phyloP scores from a whole-genome alignment of 176 grass and related monocot genomes.

The Triticum urartu region DNA sequence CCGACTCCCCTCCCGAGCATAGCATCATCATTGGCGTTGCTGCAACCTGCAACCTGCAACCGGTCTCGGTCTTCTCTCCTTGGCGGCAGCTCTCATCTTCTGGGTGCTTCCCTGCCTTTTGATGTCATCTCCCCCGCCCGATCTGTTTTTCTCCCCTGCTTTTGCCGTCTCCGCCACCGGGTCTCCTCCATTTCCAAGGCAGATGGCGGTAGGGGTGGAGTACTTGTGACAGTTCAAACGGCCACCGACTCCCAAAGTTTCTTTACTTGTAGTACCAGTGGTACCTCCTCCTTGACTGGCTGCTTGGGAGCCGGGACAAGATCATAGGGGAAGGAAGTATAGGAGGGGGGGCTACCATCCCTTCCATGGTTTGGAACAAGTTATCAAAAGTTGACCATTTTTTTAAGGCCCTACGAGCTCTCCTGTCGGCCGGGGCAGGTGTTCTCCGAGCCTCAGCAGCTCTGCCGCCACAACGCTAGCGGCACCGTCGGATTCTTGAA shows the following conservation, averaged over 20 bases:
- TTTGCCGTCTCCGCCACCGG: background rate
- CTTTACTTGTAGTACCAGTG: background rate
- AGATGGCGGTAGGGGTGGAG: background rate
- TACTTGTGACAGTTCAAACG: background rate
- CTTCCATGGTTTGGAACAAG: slow-evolving; percentile 10
- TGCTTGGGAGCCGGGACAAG: background rate
- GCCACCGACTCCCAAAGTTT: background rate
- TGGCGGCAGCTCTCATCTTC: background rate
- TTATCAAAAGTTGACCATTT: slow-evolving; percentile 19
- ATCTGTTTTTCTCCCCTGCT: background rate
- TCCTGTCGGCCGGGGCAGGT: background rate
- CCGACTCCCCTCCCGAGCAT: background rate
- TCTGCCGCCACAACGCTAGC: background rate
- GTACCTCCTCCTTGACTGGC: background rate
- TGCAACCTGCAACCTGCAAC: background rate
- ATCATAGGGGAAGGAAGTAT: background rate
- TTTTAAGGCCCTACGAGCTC: slow-evolving; percentile 13
- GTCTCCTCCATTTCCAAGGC: background rate
- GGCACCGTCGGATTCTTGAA: slow-evolving; percentile 26
- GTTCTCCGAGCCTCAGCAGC: slow-evolving; percentile 13
- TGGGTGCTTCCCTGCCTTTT: slow-evolving; percentile 52
- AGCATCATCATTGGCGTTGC: background rate
- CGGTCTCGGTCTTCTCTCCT: background rate
- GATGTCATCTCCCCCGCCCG: slow-evolving; percentile 27
- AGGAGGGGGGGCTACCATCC: background rate